phyloP scores from a whole-genome alignment of 1,284 basidiomycete species.

The Melampsora abietis-canadensis region DNA sequence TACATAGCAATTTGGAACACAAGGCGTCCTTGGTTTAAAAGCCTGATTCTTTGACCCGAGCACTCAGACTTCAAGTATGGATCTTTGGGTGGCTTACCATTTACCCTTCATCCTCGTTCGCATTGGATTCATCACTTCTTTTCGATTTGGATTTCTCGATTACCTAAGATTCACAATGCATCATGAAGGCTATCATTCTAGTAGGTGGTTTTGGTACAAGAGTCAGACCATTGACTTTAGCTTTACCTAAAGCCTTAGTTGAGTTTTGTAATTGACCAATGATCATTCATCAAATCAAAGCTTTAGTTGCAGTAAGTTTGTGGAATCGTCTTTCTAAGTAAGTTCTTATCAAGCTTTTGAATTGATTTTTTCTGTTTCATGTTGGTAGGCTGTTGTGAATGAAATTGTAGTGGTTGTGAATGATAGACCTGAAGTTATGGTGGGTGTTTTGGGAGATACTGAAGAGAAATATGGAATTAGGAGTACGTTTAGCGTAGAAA shows the following conservation, averaged over 20 bases:
- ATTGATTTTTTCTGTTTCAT: too few species aligned
- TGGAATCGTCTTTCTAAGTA: conserved; percentile 38
- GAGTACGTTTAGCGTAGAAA: conserved; percentile 54
- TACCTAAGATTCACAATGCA: not conserved
- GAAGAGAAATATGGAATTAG: conserved; percentile 60
- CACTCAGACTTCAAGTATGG: too few species aligned
- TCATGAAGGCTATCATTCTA: conserved; percentile 43
- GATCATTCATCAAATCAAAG: conserved; percentile 59
- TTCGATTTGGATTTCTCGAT: too few species aligned
- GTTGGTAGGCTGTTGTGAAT: conserved; percentile 57
- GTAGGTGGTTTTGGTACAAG: conserved; percentile 57
- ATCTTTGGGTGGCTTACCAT: too few species aligned
- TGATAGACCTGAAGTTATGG: conserved; percentile 60
- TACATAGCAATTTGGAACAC: too few species aligned
- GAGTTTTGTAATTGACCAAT: conserved; percentile 58
- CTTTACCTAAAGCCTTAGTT: conserved; percentile 59
- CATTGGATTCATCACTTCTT: too few species aligned
- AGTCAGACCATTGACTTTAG: conserved; percentile 58
- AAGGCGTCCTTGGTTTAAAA: too few species aligned
- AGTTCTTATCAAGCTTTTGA: conserved; percentile 20
- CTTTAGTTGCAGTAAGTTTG: conserved; percentile 56
- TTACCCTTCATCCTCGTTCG: too few species aligned
- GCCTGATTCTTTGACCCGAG: too few species aligned
- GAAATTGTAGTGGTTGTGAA: conserved; percentile 60
- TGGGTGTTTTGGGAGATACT: conserved; percentile 59